Percentiles rank a stretch among this genome's conserved stretches.
Evolutionary conservation across 148 eudicot species (phyloP).

Genomic region (Fagopyrum homotropicum): DNA sequence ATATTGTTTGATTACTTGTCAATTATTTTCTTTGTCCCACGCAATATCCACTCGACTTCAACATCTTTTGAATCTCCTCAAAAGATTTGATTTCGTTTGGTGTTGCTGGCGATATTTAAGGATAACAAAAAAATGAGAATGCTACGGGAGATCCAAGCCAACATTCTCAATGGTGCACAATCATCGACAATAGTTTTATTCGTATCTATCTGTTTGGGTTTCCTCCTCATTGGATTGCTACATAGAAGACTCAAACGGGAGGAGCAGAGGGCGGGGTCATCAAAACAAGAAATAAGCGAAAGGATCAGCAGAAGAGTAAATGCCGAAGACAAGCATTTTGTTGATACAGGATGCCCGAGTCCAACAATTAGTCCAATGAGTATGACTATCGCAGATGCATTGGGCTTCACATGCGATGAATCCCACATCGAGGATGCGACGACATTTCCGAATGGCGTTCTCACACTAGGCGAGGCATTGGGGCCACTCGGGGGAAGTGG

Average conservation of each 20-base stretch:
- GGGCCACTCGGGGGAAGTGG: not conserved
- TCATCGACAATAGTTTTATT: not conserved
- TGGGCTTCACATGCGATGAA: not conserved
- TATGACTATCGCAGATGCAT: not conserved
- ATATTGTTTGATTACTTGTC: not conserved
- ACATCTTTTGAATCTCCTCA: not conserved
- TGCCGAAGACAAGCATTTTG: not conserved
- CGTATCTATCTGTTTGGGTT: not conserved
- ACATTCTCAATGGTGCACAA: not conserved
- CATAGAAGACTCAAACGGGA: not conserved
- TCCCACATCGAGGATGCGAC: not conserved
- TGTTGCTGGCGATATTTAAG: not conserved
- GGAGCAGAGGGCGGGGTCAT: not conserved
- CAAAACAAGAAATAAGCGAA: not conserved
- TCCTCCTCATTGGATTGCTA: not conserved
- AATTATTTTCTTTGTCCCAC: not conserved
- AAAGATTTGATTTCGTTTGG: constrained; percentile 7
- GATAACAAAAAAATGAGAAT: not conserved
- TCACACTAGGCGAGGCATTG: not conserved
- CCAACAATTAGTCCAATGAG: not conserved
- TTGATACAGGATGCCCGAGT: not conserved
- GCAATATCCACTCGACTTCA: constrained; percentile 7
- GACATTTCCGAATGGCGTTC: not conserved
- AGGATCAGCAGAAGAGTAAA: not conserved
- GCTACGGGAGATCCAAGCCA: not conserved